Conservation (phyloP, 1,284 basidiomycete genomes). For the Ceratobasidium sp. region DNA sequence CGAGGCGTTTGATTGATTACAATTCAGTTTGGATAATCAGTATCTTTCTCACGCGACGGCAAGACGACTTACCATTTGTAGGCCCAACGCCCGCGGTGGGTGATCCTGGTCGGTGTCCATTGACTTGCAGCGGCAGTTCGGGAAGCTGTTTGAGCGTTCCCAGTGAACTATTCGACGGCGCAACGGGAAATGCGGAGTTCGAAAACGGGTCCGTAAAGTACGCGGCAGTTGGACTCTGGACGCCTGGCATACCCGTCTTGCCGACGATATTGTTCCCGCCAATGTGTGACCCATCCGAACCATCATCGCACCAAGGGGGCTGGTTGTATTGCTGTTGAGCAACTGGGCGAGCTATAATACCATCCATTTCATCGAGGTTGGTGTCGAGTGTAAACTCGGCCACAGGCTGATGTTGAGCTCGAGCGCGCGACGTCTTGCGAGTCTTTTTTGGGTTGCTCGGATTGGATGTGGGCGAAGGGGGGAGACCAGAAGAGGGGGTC, state of each 20-base stretch:
- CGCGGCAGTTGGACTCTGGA: constrained; percentile 29
- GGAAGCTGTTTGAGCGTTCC: not conserved
- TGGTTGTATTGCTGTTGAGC: constrained; percentile 19
- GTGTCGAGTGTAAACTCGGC: constrained; percentile 67
- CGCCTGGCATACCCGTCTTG: constrained; percentile 13
- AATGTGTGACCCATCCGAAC: constrained; percentile 3
- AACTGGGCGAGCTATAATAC: constrained; percentile 62
- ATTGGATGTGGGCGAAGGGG: constrained; percentile 17
- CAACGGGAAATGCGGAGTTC: not conserved
- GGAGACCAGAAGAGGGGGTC: not conserved
- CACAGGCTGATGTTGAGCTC: not conserved
- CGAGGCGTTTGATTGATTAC: not conserved
- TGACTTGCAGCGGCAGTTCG: constrained; percentile 9
- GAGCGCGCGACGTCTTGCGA: constrained; percentile 16
- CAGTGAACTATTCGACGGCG: not conserved
- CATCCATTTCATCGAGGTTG: constrained; percentile 82
- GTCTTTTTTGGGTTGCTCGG: constrained; percentile 1
- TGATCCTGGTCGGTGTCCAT: constrained; percentile 27
- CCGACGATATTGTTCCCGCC: constrained; percentile 1
- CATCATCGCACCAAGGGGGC: constrained; percentile 31
- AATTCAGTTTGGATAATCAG: not conserved
- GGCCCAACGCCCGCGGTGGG: constrained; percentile 32
- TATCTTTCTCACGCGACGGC: not conserved
- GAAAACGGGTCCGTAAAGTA: constrained; percentile 36
- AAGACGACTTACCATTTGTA: not conserved